Evolutionary conservation across 345 rosid genomes (phyloP).

Genomic region (Linum trigynum): DNA sequence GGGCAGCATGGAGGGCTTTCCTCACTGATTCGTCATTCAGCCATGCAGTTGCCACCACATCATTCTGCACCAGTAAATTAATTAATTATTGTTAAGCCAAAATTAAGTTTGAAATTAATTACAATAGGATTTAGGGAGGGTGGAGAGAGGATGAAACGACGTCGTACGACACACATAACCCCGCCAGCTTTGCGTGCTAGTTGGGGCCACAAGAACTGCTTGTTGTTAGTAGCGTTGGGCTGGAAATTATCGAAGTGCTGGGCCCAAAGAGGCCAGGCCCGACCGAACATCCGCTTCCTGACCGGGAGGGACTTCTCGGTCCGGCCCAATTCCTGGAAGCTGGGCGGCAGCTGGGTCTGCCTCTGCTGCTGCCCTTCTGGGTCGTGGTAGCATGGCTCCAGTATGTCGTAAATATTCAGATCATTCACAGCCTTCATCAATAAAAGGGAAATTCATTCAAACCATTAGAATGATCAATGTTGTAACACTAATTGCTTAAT

Average conservation of each 20-base stretch:
- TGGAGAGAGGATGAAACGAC: too few species aligned
- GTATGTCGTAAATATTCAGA: constrained; percentile 38
- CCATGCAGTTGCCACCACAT: constrained; percentile 36
- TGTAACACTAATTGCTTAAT: too few species aligned
- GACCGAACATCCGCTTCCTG: constrained; percentile 37
- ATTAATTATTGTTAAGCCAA: too few species aligned
- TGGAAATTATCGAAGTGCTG: background rate
- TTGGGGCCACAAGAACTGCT: constrained; percentile 19
- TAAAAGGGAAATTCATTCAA: too few species aligned
- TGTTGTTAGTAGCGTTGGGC: background rate
- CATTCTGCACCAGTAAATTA: constrained; percentile 21
- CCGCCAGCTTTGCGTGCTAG: constrained; percentile 5
- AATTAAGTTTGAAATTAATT: background rate
- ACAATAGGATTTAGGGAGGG: background rate
- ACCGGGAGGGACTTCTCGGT: constrained; percentile 28
- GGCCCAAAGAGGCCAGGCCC: constrained; percentile 37
- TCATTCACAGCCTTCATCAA: constrained; percentile 22
- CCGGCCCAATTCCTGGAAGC: constrained; percentile 31
- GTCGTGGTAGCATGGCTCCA: constrained; percentile 41
- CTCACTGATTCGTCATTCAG: constrained; percentile 39
- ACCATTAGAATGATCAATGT: too few species aligned
- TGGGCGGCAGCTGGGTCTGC: constrained; percentile 23
- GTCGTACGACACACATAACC: constrained; percentile 35
- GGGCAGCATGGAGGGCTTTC: constrained; percentile 39
- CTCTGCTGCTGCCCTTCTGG: constrained; percentile 8